Percentiles rank a stretch among this genome's conserved stretches.
phyloP scores from a whole-genome alignment of 2,329 filamentous ascomycete species.

The Fusarium euwallaceae region DNA sequence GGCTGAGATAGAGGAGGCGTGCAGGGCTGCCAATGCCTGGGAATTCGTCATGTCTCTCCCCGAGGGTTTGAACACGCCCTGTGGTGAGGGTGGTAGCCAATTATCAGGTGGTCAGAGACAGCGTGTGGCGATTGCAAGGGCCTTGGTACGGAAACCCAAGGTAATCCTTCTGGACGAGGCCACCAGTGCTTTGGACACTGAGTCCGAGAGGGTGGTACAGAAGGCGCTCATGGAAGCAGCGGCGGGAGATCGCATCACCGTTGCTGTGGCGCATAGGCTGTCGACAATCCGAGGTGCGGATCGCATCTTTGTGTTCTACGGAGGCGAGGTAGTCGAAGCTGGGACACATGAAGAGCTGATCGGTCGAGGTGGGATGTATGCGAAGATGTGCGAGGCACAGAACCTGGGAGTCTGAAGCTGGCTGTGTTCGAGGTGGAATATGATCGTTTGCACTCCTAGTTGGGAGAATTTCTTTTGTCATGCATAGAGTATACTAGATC shows the following conservation, averaged over 20 bases:
- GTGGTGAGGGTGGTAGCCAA: not conserved
- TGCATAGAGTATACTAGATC: not conserved
- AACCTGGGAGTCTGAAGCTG: not conserved
- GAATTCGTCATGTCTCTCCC: conserved; percentile 10
- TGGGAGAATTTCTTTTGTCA: not conserved
- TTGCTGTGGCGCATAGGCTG: conserved; percentile 27
- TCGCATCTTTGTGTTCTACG: conserved; percentile 10
- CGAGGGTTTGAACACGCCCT: conserved; percentile 1
- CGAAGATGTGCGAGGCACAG: conserved; percentile 11
- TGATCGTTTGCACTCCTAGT: not conserved
- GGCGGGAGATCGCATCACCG: not conserved
- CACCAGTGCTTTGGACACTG: conserved; percentile 11
- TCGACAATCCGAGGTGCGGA: conserved; percentile 16
- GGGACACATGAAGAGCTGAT: conserved; percentile 19
- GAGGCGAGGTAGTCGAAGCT: conserved; percentile 10
- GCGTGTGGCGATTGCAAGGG: conserved; percentile 3
- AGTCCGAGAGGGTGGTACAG: conserved; percentile 18
- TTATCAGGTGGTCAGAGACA: conserved; percentile 12
- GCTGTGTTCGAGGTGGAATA: not conserved
- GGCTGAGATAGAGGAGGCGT: not conserved
- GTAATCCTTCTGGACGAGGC: conserved; percentile 16
- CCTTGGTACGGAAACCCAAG: conserved; percentile 8
- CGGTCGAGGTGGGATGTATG: not conserved
- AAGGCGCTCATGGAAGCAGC: conserved; percentile 11
- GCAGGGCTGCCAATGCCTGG: not conserved